Base-by-base conservation (phyloP, 2,329 filamentous ascomycete species). In the Arthrobotrys iridis region DNA sequence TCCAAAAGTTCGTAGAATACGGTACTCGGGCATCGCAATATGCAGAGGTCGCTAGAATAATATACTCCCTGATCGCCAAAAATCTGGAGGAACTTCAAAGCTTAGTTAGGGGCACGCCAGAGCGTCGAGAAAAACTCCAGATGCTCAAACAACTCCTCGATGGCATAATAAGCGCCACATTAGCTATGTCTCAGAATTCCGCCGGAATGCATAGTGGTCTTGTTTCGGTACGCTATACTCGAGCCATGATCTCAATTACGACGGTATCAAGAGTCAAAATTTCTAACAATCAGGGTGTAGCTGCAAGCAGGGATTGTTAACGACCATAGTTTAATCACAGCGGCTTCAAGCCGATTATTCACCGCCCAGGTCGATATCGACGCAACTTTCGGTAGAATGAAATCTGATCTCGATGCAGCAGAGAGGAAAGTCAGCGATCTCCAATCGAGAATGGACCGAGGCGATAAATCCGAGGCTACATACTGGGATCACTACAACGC, bases 401-500 rank as follows among this genome's bases (percentile, higher is more conserved):
- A 52, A 15, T 37, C 64, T 4, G 41, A 59, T 6, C 64, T 68
- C 2, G 52, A 59, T 13, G 41, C 30, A 22, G 64, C 64, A 1
- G 50, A 68, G 13, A 48, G 41, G n/a, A 48, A 50, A 37, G 41
- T 68, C 4, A 52, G 28, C 20, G 52, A 60, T 13, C 30, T 68
- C 8, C 40, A 60, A 43, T 15, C 10, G 1, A 59, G 37, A 26
- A 68, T 68, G 24, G 33, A 60, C 33, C 40, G 40, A 6, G 64
- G 64, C 1, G 64, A 68, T 52, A 68, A 60, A 8, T 68, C 64
- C 2, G 64, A 60, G 26, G 40, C 40, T 1, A 68, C 64, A 28
- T 59, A 59, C 28, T 59, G 64, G 64, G 64, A 59, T 10, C 50
- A 68, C 24, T 60, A 59, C 30, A 68, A 45, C 26, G 64, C 64